Evolutionary conservation across 1,284 basidiomycete genomes (phyloP), one percentile per base, ranked within the genome.

Genomic region (Ceratorhiza oryzae-sativae): DNA sequence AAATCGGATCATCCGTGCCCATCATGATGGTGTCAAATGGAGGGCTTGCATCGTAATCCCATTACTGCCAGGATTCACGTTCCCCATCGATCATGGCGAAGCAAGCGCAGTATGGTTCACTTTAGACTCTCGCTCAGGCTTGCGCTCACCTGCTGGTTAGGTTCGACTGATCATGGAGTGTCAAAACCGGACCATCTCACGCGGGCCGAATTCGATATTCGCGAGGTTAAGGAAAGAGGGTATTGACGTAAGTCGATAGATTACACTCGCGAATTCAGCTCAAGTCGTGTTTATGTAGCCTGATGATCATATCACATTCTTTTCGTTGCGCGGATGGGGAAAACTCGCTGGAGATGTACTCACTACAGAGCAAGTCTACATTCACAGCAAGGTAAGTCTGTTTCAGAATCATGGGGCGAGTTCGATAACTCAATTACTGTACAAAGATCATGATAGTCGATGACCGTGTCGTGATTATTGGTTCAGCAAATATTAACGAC

Each of bases 401-500:
- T 61, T 60, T 36, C 20, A 41, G 20, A 12, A 41, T 3, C 15
- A 36, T 10, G 48, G 34, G 34, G 13, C 25, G 20, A 13, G 58
- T 71, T 46, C 8, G 25, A 15, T 23, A 25, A 45, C 41, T 68
- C 48, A 71, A 48, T 56, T 39, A 41, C 15, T 15, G 32, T 56
- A 55, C 27, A 4, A n/a, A 88, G 81, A 79, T 90, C 32, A 96
- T 97, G 84, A 90, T 99, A 70, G 95, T 98, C 10, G 97, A 99
- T 79, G 97, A 99, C 78, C 90, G 95, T 39, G 84, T 97, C 51
- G 96, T 90, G n/a, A 94, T 99, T 75, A 98, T 98, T 76, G 97
- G 97, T n/a, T 97, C 95, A 72, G 97, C 97, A 20, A 99, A 99
- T 80, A 97, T 99, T 84, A 99, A 99, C 79, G 97, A 99, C 80